A percentile compares a stretch with the other conserved stretches of the same genome.
Conservation (phyloP, 331 rosid species). For the Malus hybrid region DNA sequence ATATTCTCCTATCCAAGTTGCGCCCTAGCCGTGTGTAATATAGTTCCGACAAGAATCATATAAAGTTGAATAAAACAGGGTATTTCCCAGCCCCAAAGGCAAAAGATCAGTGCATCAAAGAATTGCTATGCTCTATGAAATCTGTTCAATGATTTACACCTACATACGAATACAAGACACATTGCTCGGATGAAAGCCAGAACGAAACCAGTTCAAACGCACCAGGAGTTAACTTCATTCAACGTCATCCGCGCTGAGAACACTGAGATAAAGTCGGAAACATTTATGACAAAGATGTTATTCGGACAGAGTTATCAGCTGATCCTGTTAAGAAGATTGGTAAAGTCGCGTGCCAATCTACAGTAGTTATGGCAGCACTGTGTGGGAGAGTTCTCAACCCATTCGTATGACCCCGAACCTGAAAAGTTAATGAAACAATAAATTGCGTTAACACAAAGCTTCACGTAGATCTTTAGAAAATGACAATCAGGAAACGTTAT, state of each 20-base stretch:
- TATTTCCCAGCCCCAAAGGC: too few species aligned
- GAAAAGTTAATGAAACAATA: neutral
- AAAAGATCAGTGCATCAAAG: neutral
- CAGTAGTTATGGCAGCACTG: slow-evolving; percentile 43
- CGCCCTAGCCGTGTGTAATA: too few species aligned
- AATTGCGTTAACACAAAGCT: neutral
- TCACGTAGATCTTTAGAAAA: neutral
- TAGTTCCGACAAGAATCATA: too few species aligned
- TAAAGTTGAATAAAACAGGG: too few species aligned
- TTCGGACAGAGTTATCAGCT: slow-evolving; percentile 40
- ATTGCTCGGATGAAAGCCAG: neutral
- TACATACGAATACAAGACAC: neutral
- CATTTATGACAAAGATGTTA: slow-evolving; percentile 16
- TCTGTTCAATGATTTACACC: neutral
- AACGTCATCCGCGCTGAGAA: neutral
- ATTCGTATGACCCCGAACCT: slow-evolving; percentile 34
- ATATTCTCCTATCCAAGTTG: too few species aligned
- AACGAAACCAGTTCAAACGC: neutral
- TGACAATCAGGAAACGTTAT: neutral
- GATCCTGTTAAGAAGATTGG: slow-evolving; percentile 45
- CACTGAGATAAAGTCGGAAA: neutral
- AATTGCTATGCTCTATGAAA: neutral
- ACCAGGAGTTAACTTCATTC: too few species aligned
- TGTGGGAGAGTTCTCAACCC: slow-evolving; percentile 47
- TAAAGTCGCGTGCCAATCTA: slow-evolving; percentile 51